Evolutionary conservation across 169 alveolate genomes (phyloP).

Genomic region (Plasmodium relictum): DNA sequence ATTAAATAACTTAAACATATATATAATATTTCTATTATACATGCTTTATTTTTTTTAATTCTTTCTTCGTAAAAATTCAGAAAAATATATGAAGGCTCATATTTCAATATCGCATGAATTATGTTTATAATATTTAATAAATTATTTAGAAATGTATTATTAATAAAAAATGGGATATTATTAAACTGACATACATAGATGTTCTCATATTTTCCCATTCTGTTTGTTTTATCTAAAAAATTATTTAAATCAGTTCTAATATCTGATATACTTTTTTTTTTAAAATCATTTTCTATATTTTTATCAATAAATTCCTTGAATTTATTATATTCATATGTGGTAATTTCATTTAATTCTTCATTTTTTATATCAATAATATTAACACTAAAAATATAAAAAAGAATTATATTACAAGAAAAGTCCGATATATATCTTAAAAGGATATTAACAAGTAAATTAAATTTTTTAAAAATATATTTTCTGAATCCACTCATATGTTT

Average conservation of each 20-base stretch:
- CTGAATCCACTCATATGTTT: slow-evolving; percentile 14
- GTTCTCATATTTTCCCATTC: neutral
- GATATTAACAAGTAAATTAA: neutral
- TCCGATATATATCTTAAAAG: slow-evolving; percentile 44
- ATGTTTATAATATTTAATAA: slow-evolving; percentile 35
- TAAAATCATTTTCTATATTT: neutral
- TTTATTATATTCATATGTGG: slow-evolving; percentile 9
- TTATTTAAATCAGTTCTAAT: neutral
- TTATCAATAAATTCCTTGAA: slow-evolving; percentile 11
- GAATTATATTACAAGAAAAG: neutral
- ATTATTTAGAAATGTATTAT: slow-evolving; percentile 10
- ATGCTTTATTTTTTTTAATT: slow-evolving; percentile 19
- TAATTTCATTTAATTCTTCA: slow-evolving; percentile 12
- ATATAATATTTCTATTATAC: slow-evolving; percentile 44
- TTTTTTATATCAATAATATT: slow-evolving; percentile 6
- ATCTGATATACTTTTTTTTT: neutral
- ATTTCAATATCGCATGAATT: slow-evolving; percentile 12
- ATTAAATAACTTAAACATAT: slow-evolving; percentile 38
- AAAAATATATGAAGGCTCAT: slow-evolving; percentile 48
- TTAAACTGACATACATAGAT: neutral
- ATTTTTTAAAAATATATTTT: slow-evolving; percentile 38
- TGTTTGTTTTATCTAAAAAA: neutral
- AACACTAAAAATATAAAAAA: slow-evolving; percentile 19
- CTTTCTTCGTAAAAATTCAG: slow-evolving; percentile 55
- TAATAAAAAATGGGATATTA: slow-evolving; percentile 8